Base-by-base conservation (phyloP, 805 yeast species). In the Suhomyces xylopsoci region DNA sequence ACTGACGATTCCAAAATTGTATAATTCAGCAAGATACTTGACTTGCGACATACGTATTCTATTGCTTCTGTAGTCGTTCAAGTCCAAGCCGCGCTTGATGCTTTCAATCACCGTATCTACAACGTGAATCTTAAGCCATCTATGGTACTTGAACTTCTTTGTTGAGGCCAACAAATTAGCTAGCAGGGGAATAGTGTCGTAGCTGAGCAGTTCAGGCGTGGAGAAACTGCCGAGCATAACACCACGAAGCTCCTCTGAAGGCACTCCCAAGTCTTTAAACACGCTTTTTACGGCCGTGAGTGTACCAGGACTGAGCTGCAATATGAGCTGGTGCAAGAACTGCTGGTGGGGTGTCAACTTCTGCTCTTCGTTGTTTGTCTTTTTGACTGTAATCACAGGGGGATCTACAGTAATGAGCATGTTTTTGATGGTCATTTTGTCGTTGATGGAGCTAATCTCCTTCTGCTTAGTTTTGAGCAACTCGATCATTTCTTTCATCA, bases 71-170 rank as follows among this genome's bases (percentile, higher is more conserved):
- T 80, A 86, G 58, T 82, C 82, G 55, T 84, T 82, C 5, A 73
- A 58, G 61, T 90, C 96, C 54, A 90, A 67, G 0, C 90, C 94
- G 24, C 83, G 61, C 8, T 78, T 73, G 14, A 88, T 75, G n/a
- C 76, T 74, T 61, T 91, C 97, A 14, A 87, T 57, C 2, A 86
- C 50, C 14, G 79, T 71, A 65, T 92, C 97, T 48, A 89, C 68
- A 1, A 83, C 79, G 22, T 62, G 61, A 2, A 78, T 66, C 10
- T 71, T 67, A 51, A 87, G 71, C 14, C 69, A 62, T 15, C 74
- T 69, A 49, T 78, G 70, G 22, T 69, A 64, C 9, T 58, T 62
- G 25, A 62, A 60, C n/a, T 62, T 50, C 3, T 48, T 44, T 5
- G 46, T 49, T 2, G 30, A 7, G 7, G 22, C 30, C 24, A 88